A percentile compares a stretch with the other conserved stretches of the same genome.
These are phyloP conservation scores for Penicillium robsamsonii DNA, from an alignment of 495 filamentous ascomycete genomes.

Conservation along the genomic window DNA sequence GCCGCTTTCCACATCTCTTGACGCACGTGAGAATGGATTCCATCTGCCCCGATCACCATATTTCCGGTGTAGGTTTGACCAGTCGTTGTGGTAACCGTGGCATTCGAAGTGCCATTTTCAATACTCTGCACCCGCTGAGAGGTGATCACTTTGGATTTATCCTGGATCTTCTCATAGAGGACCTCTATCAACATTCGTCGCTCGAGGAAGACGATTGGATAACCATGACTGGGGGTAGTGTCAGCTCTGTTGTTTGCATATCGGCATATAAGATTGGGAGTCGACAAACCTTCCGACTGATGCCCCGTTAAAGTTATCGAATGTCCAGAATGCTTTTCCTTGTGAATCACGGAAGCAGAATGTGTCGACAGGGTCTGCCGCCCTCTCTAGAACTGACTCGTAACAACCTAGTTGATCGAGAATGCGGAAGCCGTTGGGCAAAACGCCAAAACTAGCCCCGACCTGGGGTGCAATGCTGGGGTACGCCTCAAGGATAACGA, in stretches of 20 bases:
- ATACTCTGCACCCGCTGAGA: slow-evolving; percentile 35
- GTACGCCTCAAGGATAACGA: slow-evolving; percentile 47
- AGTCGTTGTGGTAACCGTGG: slow-evolving; percentile 31
- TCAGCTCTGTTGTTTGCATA: background rate
- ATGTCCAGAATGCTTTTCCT: slow-evolving; percentile 12
- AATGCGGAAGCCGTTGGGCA: slow-evolving; percentile 37
- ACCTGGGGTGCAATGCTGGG: slow-evolving; percentile 36
- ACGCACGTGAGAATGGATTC: slow-evolving; percentile 45
- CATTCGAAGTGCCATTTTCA: slow-evolving; percentile 17
- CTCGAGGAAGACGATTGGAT: slow-evolving; percentile 28
- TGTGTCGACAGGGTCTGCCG: slow-evolving; percentile 20
- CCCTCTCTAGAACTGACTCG: slow-evolving; percentile 19
- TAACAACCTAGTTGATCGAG: slow-evolving; percentile 49
- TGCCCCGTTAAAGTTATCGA: slow-evolving; percentile 7
- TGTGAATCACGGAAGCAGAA: slow-evolving; percentile 16
- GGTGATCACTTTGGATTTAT: slow-evolving; percentile 34
- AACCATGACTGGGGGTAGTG: slow-evolving; percentile 18
- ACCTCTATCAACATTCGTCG: slow-evolving; percentile 32
- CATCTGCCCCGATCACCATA: slow-evolving; percentile 54
- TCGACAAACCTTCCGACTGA: slow-evolving; percentile 10
- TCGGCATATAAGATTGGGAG: background rate
- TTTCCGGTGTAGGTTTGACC: slow-evolving; percentile 39
- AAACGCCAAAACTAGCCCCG: slow-evolving; percentile 41
- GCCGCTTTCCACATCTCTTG: slow-evolving; percentile 42
- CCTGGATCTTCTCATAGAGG: slow-evolving; percentile 35